Evolutionary conservation across 2,329 filamentous ascomycete genomes (phyloP).

Genomic region (Cordyceps pruinosa): DNA sequence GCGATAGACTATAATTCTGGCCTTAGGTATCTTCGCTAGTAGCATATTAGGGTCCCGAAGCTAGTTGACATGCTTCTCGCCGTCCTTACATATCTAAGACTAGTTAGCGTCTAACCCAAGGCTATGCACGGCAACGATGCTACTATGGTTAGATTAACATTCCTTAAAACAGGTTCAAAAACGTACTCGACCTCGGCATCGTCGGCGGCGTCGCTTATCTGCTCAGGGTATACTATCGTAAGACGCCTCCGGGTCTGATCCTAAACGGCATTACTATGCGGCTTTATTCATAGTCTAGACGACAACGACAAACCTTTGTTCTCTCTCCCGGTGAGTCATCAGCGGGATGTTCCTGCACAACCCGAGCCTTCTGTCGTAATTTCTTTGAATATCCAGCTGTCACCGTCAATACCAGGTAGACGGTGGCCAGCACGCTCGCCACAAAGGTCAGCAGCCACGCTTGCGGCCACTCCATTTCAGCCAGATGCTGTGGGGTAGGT

Average conservation of each 20-base stretch:
- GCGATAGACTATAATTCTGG: slow-evolving; percentile 16
- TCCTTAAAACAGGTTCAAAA: neutral
- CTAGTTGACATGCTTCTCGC: slow-evolving; percentile 14
- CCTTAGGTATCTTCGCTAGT: slow-evolving; percentile 6
- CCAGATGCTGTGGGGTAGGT: neutral
- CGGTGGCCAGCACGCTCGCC: neutral
- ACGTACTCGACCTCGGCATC: neutral
- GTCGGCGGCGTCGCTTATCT: neutral
- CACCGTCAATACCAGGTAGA: neutral
- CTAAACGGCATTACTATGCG: neutral
- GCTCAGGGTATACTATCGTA: neutral
- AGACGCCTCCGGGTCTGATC: neutral
- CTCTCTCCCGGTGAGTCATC: neutral
- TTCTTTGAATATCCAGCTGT: neutral
- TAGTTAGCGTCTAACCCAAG: slow-evolving; percentile 18
- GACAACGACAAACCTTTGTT: neutral
- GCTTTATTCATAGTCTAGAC: neutral
- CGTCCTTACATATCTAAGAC: slow-evolving; percentile 17
- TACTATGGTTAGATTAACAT: neutral
- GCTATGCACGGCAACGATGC: slow-evolving; percentile 19
- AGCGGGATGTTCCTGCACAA: neutral
- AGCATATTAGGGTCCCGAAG: slow-evolving; percentile 16
- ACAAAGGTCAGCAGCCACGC: neutral
- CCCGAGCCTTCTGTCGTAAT: neutral
- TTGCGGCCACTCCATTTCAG: neutral